Evolutionary conservation across 2,329 filamentous ascomycete genomes (phyloP).

Genomic region (Aureobasidium sp.): DNA sequence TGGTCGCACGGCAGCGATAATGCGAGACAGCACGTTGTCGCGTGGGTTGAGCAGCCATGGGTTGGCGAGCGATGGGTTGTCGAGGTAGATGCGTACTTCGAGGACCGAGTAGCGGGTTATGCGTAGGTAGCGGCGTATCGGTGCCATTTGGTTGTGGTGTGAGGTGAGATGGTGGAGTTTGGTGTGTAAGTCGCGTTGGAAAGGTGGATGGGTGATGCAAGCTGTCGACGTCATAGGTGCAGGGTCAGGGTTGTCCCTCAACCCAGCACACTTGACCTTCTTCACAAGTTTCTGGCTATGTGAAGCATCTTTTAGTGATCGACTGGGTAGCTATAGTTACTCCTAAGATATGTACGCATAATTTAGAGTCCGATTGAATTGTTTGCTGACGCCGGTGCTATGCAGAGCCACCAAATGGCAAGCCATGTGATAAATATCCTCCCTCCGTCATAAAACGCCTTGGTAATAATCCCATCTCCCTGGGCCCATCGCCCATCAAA

Average conservation of each 20-base stretch:
- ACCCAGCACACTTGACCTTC: neutral
- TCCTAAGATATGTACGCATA: neutral
- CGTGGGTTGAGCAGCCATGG: constrained; percentile 76
- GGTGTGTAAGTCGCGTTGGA: neutral
- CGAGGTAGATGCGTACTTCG: constrained; percentile 94
- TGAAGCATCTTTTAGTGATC: neutral
- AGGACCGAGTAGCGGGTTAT: constrained; percentile 90
- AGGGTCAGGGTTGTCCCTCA: neutral
- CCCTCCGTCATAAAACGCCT: neutral
- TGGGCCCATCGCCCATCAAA: neutral
- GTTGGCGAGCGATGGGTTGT: constrained; percentile 73
- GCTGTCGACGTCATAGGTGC: neutral
- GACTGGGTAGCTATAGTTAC: neutral
- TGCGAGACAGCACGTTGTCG: constrained; percentile 65
- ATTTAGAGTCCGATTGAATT: neutral
- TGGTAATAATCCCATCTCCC: neutral
- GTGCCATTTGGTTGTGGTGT: constrained; percentile 54
- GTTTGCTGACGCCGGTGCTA: neutral
- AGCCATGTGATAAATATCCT: neutral
- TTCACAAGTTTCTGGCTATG: neutral
- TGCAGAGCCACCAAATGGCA: neutral
- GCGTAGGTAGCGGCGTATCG: constrained; percentile 77
- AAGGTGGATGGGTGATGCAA: neutral
- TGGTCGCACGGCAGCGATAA: constrained; percentile 78
- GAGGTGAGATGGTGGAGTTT: neutral